Percentiles rank a stretch among this genome's conserved stretches.
Evolutionary conservation across 768 basidiomycete species (phyloP).

Genomic region (Hirschioporus abietinus): DNA sequence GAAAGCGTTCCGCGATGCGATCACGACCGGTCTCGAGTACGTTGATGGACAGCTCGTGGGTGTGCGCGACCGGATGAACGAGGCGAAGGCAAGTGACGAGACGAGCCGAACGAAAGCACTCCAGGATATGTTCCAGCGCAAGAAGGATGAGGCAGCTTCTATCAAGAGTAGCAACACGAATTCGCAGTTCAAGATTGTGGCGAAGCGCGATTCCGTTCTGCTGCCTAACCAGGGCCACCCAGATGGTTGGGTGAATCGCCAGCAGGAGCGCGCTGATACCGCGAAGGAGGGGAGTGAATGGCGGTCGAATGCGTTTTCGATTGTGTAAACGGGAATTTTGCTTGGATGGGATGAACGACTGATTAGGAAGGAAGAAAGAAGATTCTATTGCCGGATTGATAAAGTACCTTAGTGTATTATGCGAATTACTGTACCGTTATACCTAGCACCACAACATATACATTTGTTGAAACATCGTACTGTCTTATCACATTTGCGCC

Average conservation of each 20-base stretch:
- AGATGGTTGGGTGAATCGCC: conserved; percentile 65
- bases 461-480: not conserved
- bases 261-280: conserved; percentile 38
- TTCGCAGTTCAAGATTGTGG: conserved; percentile 79
- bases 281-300: conserved; percentile 42
- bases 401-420: not conserved
- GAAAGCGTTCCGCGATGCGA: conserved; percentile 56
- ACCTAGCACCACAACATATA: not conserved
- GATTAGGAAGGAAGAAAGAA: not conserved
- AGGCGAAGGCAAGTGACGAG: conserved; percentile 45
- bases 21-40: conserved; percentile 79
- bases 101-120: conserved; percentile 45
- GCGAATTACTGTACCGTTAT: not conserved
- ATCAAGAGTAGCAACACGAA: conserved; percentile 34
- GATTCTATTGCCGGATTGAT: not conserved
- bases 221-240: conserved; percentile 60
- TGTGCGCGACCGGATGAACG: conserved; percentile 77
- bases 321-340: not conserved
- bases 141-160: conserved; percentile 46
- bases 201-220: conserved; percentile 61
- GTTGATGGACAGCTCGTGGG: conserved; percentile 84
- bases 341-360: not conserved
- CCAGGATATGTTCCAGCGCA: conserved; percentile 60
- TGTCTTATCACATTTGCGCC: no score
- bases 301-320: conserved; percentile 42